phyloP scores from a whole-genome alignment of 495 filamentous ascomycete species.

The Annulohypoxylon bovei region DNA sequence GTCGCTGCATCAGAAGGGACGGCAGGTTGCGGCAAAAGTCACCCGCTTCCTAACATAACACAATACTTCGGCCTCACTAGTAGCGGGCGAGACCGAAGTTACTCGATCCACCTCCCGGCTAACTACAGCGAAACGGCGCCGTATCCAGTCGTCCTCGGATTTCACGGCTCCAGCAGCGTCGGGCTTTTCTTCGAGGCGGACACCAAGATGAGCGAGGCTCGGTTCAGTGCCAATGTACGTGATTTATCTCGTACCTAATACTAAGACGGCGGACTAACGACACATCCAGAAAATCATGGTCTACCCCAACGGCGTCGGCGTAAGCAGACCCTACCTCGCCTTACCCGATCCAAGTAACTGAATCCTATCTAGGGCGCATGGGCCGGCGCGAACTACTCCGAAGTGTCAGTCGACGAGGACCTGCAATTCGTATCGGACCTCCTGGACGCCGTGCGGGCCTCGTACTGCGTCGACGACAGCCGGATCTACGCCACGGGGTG shows the following conservation, averaged over 20 bases:
- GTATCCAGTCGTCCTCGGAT: constrained; percentile 45
- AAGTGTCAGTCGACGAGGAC: constrained; percentile 52
- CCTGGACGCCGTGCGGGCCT: constrained; percentile 52
- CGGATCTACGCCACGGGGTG: constrained; percentile 62
- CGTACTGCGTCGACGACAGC: constrained; percentile 61
- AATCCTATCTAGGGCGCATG: constrained; percentile 39
- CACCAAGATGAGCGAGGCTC: constrained; percentile 41
- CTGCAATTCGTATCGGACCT: constrained; percentile 60
- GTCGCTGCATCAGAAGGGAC: constrained; percentile 13
- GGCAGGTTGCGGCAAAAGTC: constrained; percentile 40
- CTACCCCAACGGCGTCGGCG: constrained; percentile 45
- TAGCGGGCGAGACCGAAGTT: constrained; percentile 39
- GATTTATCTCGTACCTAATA: too few relatives aligned
- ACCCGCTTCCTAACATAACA: constrained; percentile 34
- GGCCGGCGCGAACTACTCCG: constrained; percentile 48
- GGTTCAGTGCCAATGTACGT: constrained; percentile 40
- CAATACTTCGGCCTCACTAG: constrained; percentile 39
- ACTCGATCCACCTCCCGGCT: constrained; percentile 43
- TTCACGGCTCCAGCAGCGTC: constrained; percentile 47
- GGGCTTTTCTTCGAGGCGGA: constrained; percentile 48
- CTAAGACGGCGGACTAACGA: neutral
- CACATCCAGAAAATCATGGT: constrained; percentile 47
- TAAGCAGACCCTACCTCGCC: constrained; percentile 9
- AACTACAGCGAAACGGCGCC: constrained; percentile 38
- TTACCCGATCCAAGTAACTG: neutral